Base-by-base conservation (phyloP, 805 yeast genomes). In the Wickerhamomyces pijperi region DNA sequence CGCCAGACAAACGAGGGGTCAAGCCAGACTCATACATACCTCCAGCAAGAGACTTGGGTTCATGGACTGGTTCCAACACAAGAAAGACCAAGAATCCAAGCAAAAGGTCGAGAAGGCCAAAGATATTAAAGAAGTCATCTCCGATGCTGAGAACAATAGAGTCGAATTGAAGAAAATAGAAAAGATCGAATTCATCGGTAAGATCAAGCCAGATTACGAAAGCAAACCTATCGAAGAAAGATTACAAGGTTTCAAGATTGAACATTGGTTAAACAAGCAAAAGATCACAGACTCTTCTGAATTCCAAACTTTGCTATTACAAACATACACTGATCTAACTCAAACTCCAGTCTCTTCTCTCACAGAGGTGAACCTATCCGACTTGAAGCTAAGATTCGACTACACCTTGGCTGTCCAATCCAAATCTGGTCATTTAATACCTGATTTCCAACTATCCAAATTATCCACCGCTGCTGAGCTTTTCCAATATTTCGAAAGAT, bases 21-120 rank as follows among this genome's bases (percentile, higher is more conserved):
- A 35, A 16, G 12, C 39, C 3, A 56, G 56, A 45, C 42, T 43
- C 2, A 33, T 58, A 11, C 60, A 56, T 39, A 50, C 55, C 4
- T 44, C 58, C 1, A 38, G 51, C 28, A 43, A 43, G 7, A 36
- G 43, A 20, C 33, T 37, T 9, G 63, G 65, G 19, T 60, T 64
- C 46, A 50, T 64, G 56, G 61, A 63, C 32, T 64, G 70, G 70
- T 60, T 64, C 42, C 59, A 53, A 36, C 46, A 49, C 36, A 61
- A 57, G 47, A 53, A 56, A 40, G 55, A 52, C 38, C 51, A 55
- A 23, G 43, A 46, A 28, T 43, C 46, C 34, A 41, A 35, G 23
- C 37, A 46, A 34, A 47, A 50, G 46, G 28, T 37, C 11, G 45
- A 37, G 31, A 40, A 42, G 35, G 46, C 52, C 14, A 47, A 44